Conservation (phyloP, 2,329 filamentous ascomycete species). For the Ceratocystis smalleyi region DNA sequence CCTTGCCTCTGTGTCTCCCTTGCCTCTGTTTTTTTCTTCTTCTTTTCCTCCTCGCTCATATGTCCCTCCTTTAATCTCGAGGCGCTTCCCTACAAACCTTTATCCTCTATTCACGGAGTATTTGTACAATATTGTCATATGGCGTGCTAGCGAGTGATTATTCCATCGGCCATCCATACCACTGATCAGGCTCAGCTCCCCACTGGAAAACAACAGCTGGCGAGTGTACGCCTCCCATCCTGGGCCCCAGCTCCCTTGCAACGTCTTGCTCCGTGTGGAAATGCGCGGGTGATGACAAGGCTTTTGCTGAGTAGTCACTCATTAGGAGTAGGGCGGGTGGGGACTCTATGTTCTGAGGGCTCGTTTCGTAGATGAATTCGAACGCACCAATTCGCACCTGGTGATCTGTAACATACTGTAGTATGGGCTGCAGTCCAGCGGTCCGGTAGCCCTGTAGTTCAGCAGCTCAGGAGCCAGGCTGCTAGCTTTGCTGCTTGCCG, state of each 20-base stretch:
- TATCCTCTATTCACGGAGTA: neutral
- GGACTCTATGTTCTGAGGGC: neutral
- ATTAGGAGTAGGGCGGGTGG: too few species aligned
- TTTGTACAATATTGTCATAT: neutral
- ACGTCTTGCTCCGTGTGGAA: neutral
- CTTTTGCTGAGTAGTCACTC: too few species aligned
- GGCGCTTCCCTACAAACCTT: neutral
- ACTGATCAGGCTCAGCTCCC: conserved; percentile 1
- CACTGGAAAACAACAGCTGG: neutral
- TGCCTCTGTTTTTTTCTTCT: neutral
- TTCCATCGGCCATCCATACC: conserved; percentile 9
- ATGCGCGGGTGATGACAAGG: neutral
- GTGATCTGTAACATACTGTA: neutral
- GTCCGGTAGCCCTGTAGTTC: too few species aligned
- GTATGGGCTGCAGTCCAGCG: neutral
- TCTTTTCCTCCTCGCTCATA: neutral
- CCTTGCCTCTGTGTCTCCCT: neutral
- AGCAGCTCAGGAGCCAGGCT: too few species aligned
- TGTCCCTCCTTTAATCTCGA: neutral
- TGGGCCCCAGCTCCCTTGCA: neutral
- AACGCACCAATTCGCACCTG: neutral
- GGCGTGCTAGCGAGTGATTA: conserved; percentile 2
- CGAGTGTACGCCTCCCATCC: neutral
- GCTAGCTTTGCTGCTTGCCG: neutral
- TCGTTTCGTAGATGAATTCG: neutral